A percentile compares a stretch with the other conserved stretches of the same genome.
Evolutionary conservation across 2,329 filamentous ascomycete species (phyloP).

Genomic region (Aspergillus tamarii): DNA sequence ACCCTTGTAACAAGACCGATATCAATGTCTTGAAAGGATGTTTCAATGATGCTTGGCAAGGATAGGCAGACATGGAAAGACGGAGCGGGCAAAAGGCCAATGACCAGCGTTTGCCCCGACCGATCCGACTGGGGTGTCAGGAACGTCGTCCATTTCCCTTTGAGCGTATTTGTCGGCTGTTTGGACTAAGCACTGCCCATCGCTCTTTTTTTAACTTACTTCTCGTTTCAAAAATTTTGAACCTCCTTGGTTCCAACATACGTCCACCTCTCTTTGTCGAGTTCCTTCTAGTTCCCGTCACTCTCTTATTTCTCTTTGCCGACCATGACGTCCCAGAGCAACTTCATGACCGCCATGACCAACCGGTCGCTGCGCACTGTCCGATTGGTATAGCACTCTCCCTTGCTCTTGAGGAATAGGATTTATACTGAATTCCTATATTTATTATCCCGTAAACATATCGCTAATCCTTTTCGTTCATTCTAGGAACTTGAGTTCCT

Average conservation of each 20-base stretch:
- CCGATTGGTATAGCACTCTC: conserved; percentile 68
- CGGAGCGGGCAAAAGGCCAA: background rate
- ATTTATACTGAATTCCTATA: background rate
- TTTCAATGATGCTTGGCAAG: background rate
- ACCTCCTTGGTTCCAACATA: background rate
- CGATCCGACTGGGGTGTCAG: conserved; percentile 1
- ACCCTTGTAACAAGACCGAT: too few species aligned
- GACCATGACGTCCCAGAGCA: conserved; percentile 39
- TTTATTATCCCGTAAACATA: background rate
- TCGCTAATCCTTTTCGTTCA: conserved; percentile 6
- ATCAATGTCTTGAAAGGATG: background rate
- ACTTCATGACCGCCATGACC: conserved; percentile 60
- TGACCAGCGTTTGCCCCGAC: background rate
- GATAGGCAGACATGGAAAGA: conserved; percentile 1
- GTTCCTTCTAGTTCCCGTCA: background rate
- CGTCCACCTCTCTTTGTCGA: conserved; percentile 4
- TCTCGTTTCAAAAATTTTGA: background rate
- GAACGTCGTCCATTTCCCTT: background rate
- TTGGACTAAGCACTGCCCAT: background rate
- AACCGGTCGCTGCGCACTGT: conserved; percentile 86
- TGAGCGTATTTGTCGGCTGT: background rate
- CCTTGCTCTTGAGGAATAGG: background rate
- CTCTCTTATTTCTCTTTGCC: conserved; percentile 9
- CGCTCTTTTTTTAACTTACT: background rate
- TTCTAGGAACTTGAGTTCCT: conserved; percentile 86